These are phyloP conservation scores for Penicillium lagena DNA, from an alignment of 495 filamentous ascomycete species.

Conservation along the genomic window DNA sequence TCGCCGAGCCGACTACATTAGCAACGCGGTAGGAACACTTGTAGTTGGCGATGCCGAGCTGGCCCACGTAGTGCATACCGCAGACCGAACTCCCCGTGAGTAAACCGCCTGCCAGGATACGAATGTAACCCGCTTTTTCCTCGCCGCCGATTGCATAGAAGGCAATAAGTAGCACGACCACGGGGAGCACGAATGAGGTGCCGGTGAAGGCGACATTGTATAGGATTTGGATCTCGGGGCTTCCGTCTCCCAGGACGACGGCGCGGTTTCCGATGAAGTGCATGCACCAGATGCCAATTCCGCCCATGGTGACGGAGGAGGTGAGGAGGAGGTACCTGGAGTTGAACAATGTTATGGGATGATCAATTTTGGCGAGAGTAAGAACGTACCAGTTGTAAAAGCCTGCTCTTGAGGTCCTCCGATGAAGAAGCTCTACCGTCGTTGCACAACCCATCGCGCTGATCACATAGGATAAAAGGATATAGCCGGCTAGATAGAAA, in stretches of 20 bases:
- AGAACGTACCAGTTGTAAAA: slow-evolving; percentile 59
- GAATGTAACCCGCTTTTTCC: slow-evolving; percentile 47
- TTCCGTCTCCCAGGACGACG: slow-evolving; percentile 58
- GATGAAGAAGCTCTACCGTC: slow-evolving; percentile 76
- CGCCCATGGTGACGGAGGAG: slow-evolving; percentile 72
- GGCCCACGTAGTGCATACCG: slow-evolving; percentile 88
- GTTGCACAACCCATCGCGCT: slow-evolving; percentile 71
- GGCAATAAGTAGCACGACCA: slow-evolving; percentile 63
- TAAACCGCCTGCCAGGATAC: slow-evolving; percentile 55
- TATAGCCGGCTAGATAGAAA: slow-evolving; percentile 53
- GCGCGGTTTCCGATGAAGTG: slow-evolving; percentile 84
- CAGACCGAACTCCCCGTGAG: slow-evolving; percentile 68
- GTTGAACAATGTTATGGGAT: not conserved
- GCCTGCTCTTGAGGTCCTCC: slow-evolving; percentile 61
- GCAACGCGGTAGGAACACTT: slow-evolving; percentile 44
- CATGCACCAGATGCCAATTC: slow-evolving; percentile 78
- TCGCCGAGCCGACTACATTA: slow-evolving; percentile 60
- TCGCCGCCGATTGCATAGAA: slow-evolving; percentile 60
- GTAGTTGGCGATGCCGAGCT: slow-evolving; percentile 79
- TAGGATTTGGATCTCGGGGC: slow-evolving; percentile 56
- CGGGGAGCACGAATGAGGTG: slow-evolving; percentile 74
- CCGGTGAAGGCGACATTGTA: slow-evolving; percentile 70
- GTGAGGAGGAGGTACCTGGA: slow-evolving; percentile 62
- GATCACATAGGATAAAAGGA: slow-evolving; percentile 71
- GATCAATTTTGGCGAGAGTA: too few species aligned